phyloP scores from a whole-genome alignment of 345 rosid genomes.

The Xanthoceras sorbifolium region DNA sequence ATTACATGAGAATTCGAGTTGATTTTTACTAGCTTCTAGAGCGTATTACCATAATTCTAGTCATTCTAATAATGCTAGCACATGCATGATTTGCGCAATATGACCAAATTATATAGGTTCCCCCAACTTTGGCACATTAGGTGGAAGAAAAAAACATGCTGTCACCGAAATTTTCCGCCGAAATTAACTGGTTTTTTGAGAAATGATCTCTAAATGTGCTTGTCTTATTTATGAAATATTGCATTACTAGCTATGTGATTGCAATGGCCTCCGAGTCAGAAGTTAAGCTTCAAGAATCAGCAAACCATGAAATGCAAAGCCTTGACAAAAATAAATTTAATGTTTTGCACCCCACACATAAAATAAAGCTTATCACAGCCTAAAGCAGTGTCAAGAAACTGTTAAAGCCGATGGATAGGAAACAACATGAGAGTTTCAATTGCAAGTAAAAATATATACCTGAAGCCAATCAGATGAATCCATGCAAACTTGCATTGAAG shows the following conservation, averaged over 20 bases:
- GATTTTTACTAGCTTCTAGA: neutral
- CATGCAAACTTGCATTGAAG: constrained; percentile 92
- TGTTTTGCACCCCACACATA: neutral
- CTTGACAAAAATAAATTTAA: neutral
- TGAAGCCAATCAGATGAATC: constrained; percentile 94
- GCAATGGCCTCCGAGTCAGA: neutral
- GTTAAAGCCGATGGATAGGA: neutral
- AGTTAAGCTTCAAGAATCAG: neutral
- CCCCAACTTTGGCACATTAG: neutral
- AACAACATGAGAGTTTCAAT: constrained; percentile 1
- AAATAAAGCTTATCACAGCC: neutral
- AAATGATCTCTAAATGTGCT: neutral
- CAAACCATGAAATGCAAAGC: neutral
- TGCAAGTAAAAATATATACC: constrained; percentile 40
- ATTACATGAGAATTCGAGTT: neutral
- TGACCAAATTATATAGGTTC: neutral
- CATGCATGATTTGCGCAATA: neutral
- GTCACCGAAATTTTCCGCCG: neutral
- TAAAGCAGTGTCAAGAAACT: neutral
- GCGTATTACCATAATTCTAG: neutral
- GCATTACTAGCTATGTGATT: neutral
- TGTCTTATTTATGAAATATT: neutral
- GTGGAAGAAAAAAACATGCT: neutral
- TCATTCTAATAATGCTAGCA: neutral
- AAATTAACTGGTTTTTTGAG: neutral